Conservation (phyloP, 2,329 filamentous ascomycete species). For the Monilinia polystroma region DNA sequence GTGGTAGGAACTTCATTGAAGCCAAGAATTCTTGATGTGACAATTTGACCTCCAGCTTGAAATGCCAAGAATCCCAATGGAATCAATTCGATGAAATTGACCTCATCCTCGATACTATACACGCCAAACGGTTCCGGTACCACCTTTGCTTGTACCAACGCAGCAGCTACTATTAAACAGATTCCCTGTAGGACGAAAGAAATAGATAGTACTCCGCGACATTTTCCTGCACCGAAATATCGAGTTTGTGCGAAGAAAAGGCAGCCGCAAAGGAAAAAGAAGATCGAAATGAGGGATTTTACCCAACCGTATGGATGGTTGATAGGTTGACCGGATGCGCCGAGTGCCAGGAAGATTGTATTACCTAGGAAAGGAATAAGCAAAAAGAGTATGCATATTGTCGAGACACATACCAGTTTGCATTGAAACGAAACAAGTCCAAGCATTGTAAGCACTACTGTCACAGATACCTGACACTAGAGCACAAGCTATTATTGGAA, state of each 20-base stretch:
- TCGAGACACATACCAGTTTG: slow-evolving; percentile 46
- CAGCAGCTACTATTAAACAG: slow-evolving; percentile 53
- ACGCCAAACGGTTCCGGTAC: slow-evolving; percentile 46
- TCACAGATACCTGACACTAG: slow-evolving; percentile 50
- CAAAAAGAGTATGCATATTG: neutral
- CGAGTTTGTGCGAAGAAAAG: slow-evolving; percentile 46
- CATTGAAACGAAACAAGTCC: slow-evolving; percentile 52
- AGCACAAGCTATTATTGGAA: slow-evolving; percentile 46
- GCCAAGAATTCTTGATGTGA: slow-evolving; percentile 68
- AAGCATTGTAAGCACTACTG: slow-evolving; percentile 49
- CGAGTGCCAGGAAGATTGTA: slow-evolving; percentile 62
- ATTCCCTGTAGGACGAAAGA: slow-evolving; percentile 54
- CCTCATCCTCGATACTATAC: slow-evolving; percentile 33
- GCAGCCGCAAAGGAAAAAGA: slow-evolving; percentile 54
- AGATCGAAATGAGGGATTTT: slow-evolving; percentile 53
- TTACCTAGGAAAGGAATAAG: slow-evolving; percentile 46
- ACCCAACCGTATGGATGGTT: slow-evolving; percentile 53
- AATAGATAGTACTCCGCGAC: slow-evolving; percentile 46
- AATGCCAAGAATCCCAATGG: slow-evolving; percentile 56
- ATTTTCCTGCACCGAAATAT: slow-evolving; percentile 29
- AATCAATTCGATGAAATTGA: slow-evolving; percentile 47
- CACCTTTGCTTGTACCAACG: slow-evolving; percentile 49
- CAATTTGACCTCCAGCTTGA: slow-evolving; percentile 75
- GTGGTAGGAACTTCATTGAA: slow-evolving; percentile 73
- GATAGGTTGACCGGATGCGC: slow-evolving; percentile 52